Conservation (phyloP, 805 yeast species). For the Suhomyces sp. region DNA sequence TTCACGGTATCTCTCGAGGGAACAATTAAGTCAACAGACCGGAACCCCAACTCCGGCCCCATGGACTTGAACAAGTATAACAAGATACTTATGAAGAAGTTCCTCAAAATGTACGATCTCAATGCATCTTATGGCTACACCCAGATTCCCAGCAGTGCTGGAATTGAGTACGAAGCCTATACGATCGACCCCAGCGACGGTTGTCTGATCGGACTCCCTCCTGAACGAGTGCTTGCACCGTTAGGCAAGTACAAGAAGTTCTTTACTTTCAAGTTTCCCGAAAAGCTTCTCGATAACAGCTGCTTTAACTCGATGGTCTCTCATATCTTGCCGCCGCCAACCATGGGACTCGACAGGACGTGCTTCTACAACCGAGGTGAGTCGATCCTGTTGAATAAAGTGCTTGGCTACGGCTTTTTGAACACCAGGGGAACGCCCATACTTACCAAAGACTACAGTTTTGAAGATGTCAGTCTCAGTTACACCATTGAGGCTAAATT, state of each 20-base stretch:
- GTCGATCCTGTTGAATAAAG: slow-evolving; percentile 32
- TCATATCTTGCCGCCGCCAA: slow-evolving; percentile 43
- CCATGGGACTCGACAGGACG: slow-evolving; percentile 39
- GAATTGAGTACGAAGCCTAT: slow-evolving; percentile 43
- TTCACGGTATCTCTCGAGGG: slow-evolving; percentile 34
- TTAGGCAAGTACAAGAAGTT: slow-evolving; percentile 52
- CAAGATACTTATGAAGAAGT: slow-evolving; percentile 43
- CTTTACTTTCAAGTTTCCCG: slow-evolving; percentile 58
- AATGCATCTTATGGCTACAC: slow-evolving; percentile 53
- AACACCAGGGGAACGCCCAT: slow-evolving; percentile 53
- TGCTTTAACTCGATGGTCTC: slow-evolving; percentile 45
- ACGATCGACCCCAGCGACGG: slow-evolving; percentile 46
- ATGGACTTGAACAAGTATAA: slow-evolving; percentile 18
- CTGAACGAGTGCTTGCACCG: slow-evolving; percentile 48
- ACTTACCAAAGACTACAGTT: slow-evolving; percentile 44
- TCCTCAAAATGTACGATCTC: slow-evolving; percentile 58
- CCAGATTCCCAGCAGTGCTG: slow-evolving; percentile 51
- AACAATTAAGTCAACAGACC: slow-evolving; percentile 34
- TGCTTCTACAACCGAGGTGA: slow-evolving; percentile 35
- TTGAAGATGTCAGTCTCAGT: slow-evolving; percentile 44
- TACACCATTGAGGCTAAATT: slow-evolving; percentile 55
- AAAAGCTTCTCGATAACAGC: slow-evolving; percentile 48
- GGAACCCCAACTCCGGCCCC: slow-evolving; percentile 12
- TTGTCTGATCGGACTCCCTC: slow-evolving; percentile 47
- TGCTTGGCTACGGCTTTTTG: slow-evolving; percentile 55